Evolutionary conservation across 2,329 filamentous ascomycete genomes (phyloP).

Genomic region (Chaetomiaceae sp.): DNA sequence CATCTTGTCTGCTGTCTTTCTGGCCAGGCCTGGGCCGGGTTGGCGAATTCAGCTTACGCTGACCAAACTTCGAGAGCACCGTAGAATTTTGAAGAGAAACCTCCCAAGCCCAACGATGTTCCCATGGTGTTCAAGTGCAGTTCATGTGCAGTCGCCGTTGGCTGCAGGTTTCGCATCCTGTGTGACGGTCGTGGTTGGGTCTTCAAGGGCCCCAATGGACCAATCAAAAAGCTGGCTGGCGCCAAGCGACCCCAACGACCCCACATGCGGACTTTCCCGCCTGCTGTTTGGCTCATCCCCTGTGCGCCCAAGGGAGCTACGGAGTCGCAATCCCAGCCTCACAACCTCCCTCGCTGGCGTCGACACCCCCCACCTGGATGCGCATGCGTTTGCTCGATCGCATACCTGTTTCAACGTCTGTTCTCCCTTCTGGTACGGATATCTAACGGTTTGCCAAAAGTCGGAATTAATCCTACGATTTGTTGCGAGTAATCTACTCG

Average conservation of each 20-base stretch:
- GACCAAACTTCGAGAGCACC: too few species aligned
- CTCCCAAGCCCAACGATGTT: background rate
- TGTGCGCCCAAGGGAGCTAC: slow-evolving; percentile 18
- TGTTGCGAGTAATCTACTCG: background rate
- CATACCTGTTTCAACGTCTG: background rate
- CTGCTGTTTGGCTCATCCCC: slow-evolving; percentile 20
- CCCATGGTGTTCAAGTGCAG: background rate
- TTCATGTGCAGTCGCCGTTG: slow-evolving; percentile 19
- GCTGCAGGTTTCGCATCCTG: slow-evolving; percentile 12
- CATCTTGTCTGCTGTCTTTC: background rate
- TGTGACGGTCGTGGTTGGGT: slow-evolving; percentile 14
- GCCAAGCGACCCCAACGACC: slow-evolving; percentile 17
- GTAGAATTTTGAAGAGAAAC: background rate
- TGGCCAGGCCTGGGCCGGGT: too few species aligned
- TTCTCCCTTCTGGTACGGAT: background rate
- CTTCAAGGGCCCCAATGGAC: too few species aligned
- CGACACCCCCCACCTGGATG: slow-evolving; percentile 5
- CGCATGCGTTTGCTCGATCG: background rate
- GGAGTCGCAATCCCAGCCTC: slow-evolving; percentile 24
- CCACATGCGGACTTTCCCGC: slow-evolving; percentile 22
- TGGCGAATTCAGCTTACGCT: too few species aligned
- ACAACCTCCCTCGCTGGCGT: background rate
- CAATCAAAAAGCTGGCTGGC: slow-evolving; percentile 18
- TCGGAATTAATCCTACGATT: background rate
- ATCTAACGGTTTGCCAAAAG: background rate